Base-by-base conservation (phyloP, 2,329 filamentous ascomycete species). In the Alternaria triticimaculans region DNA sequence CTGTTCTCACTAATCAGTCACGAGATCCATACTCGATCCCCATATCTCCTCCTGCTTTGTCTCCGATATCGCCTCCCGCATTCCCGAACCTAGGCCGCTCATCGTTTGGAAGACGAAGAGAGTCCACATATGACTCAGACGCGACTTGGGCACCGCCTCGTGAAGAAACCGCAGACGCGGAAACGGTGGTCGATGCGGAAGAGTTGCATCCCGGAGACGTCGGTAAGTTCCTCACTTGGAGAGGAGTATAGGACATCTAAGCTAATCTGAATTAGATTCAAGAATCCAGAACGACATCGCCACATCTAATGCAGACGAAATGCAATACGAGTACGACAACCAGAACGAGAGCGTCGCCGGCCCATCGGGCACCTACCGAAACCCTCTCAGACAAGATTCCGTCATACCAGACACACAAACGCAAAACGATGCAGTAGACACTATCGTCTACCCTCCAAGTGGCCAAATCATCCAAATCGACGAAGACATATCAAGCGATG, bases 361-460 rank as follows among this genome's bases (percentile, higher is more conserved):
- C 8, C 64, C 67, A n/a, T 67, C 57, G 8, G 67, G 64, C n/a
- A 65, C 62, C 33, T 60, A 67, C 11, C 50, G 21, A 21, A 54
- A 64, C 10, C 53, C 58, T 20, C 44, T 37, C 12, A 56, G 57
- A 44, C 62, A 60, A 23, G 64, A 69, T 23, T 67, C 64, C 0
- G 64, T 65, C 28, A 64, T 67, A 8, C 53, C 64, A 18, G 60
- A 58, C 6, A 56, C 58, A 20, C 64, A 62, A 45, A 20, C 45
- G 7, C 46, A 41, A 3, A 20, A 51, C 14, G 23, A 46, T 5
- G 21, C 4, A 18, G 18, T 11, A 26, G 41, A 28, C 14, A 2
- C 43, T 14, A 10, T 21, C 2, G 14, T 21, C 21, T 48, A 55
- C 23, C 41, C 14, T 14, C 21, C 30, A 18, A 30, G 43, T 14